These are phyloP conservation scores for Begonia fuchsioides DNA, from an alignment of 306 rosid genomes.

Conservation along the genomic window DNA sequence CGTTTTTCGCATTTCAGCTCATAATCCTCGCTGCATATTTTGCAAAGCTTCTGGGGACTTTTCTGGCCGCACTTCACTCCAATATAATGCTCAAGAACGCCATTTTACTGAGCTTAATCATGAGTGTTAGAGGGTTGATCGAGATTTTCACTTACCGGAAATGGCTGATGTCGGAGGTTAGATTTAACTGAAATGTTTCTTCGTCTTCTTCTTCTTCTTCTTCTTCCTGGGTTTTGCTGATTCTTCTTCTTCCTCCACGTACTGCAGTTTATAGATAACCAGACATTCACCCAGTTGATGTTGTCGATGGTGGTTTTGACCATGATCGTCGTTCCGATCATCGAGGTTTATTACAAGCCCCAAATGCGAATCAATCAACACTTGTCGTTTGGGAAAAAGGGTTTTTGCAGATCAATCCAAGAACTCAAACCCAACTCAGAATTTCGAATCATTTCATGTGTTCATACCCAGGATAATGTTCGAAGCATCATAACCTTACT, in stretches of 20 bases:
- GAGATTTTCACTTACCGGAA: slow-evolving; percentile 11
- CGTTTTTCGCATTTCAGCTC: slow-evolving; percentile 9
- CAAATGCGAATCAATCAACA: slow-evolving; percentile 1
- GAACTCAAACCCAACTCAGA: too few species aligned
- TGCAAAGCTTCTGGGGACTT: slow-evolving; percentile 12
- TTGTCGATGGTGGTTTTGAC: slow-evolving; percentile 8
- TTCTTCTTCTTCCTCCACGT: too few species aligned
- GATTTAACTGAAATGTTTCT: background rate
- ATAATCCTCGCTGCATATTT: background rate
- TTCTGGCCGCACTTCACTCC: slow-evolving; percentile 13
- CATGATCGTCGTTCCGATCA: slow-evolving; percentile 10
- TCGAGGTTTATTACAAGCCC: slow-evolving; percentile 5
- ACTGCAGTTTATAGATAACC: slow-evolving; percentile 23
- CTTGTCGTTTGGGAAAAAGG: background rate
- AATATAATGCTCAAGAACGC: slow-evolving; percentile 21
- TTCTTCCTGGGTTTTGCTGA: too few species aligned
- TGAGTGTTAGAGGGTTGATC: slow-evolving; percentile 30
- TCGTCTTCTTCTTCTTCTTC: too few species aligned
- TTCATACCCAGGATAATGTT: too few species aligned
- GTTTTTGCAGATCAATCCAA: too few species aligned
- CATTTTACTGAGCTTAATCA: slow-evolving; percentile 17
- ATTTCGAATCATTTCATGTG: too few species aligned
- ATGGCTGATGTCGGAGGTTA: background rate
- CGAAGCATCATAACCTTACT: too few species aligned
- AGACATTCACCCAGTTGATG: slow-evolving; percentile 12